Percentiles rank a stretch among this genome's conserved stretches.
Conservation (phyloP, 208 protist species). For the Phytomonas francai region DNA sequence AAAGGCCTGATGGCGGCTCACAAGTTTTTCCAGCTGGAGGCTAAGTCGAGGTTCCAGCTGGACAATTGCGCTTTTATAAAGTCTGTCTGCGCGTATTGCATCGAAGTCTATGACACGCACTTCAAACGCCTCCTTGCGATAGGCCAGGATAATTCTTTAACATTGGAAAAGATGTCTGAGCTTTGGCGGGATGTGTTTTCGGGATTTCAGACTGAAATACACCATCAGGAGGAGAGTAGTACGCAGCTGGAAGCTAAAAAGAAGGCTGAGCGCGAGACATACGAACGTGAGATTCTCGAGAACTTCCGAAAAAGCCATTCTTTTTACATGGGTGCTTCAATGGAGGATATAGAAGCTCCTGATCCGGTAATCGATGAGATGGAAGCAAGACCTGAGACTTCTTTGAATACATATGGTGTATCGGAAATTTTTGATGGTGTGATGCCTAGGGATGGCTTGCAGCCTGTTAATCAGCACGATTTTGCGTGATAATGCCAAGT, state of each 20-base stretch:
- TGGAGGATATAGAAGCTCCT: background rate
- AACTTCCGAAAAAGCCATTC: constrained; percentile 20
- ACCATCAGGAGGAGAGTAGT: constrained; percentile 23
- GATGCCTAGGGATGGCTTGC: too few species aligned
- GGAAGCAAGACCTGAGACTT: background rate
- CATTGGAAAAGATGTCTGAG: constrained; percentile 29
- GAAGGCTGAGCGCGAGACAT: constrained; percentile 24
- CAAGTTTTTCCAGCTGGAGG: constrained; percentile 17
- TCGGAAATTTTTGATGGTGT: too few species aligned
- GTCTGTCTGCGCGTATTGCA: constrained; percentile 37
- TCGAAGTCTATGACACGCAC: constrained; percentile 36
- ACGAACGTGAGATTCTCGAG: constrained; percentile 31
- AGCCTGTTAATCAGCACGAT: too few species aligned
- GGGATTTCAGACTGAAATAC: constrained; percentile 31
- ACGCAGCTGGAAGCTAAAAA: constrained; percentile 23
- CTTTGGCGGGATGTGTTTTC: constrained; percentile 41
- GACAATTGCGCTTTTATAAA: constrained; percentile 25
- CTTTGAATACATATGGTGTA: too few species aligned
- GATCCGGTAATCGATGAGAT: constrained; percentile 5
- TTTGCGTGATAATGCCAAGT: too few species aligned
- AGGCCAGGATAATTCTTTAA: constrained; percentile 29
- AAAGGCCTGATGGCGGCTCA: constrained; percentile 24
- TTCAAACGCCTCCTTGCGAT: constrained; percentile 36
- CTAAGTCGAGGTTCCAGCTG: constrained; percentile 4
- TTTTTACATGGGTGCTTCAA: constrained; percentile 4